Base-by-base conservation (phyloP, 2,329 filamentous ascomycete genomes). In the Cladosporium halotolerans region DNA sequence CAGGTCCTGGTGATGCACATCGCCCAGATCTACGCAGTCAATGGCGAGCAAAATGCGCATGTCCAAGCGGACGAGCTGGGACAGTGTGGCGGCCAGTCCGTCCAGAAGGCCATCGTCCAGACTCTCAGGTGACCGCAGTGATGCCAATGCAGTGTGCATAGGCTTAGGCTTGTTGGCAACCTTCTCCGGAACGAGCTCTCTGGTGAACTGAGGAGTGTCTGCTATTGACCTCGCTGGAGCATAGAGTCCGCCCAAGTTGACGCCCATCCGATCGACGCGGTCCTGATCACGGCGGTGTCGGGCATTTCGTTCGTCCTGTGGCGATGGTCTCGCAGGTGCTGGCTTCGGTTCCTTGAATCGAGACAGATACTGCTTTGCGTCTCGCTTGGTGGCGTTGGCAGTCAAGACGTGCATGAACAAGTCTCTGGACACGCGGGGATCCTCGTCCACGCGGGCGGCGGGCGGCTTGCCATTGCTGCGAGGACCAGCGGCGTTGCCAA, bases 301-400 rank as follows among this genome's bases (percentile, higher is more conserved):
- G 9, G 61, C 61, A 28, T 36, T 51, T 9, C 39, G 39, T 19
- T 59, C 57, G 33, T 61, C 51, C 13, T 54, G 39, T 38, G 58
- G 54, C 6, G 16, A 57, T 47, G 38, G 61, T 48, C 46, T 53
- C 50, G 10, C 63, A 52, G 16, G 70, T 66, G 56, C 74, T 63
- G 50, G 73, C 72, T 61, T 66, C 2, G 60, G 55, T 14, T 58
- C 40, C n/a, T 82, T 84, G 68, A 96, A 95, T 57, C 89, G 91
- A 62, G 93, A 86, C 13, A 99, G 79, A 66, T 96, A 99, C 36
- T 88, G 84, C 70, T 88, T 91, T 45, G 91, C 90, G 73, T 99
- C 93, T 63, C 93, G 84, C 71, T 91, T 95, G 18, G 92, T 96
- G 5, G 91, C 88, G 9, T 90, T 89, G 14, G 91, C 89, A 64